Percentiles rank a stretch among this genome's conserved stretches.
Evolutionary conservation across 2,329 filamentous ascomycete genomes (phyloP).

Genomic region (Venturia pyrina): DNA sequence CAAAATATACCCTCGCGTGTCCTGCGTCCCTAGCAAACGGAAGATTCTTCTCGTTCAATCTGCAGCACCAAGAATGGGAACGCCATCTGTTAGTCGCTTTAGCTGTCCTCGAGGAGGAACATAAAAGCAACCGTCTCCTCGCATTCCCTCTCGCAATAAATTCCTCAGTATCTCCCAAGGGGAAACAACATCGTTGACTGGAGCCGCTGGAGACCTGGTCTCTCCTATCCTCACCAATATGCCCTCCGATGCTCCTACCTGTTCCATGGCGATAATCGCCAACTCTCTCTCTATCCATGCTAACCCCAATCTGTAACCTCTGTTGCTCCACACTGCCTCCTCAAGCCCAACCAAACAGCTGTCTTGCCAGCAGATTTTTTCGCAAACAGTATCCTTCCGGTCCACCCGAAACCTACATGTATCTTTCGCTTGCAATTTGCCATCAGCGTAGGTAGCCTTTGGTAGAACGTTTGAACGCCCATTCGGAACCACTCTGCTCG

Average conservation of each 20-base stretch:
- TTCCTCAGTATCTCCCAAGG: background rate
- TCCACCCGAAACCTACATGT: too few species aligned
- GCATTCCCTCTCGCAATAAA: background rate
- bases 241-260: background rate
- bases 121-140: background rate
- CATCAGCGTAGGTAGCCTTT: too few species aligned
- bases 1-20: background rate
- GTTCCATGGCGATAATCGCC: background rate
- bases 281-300: background rate
- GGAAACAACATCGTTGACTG: background rate
- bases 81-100: background rate
- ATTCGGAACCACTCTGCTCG: too few species aligned
- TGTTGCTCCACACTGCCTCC: background rate
- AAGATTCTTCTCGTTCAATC: background rate
- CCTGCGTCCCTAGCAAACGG: background rate
- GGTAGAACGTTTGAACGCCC: too few species aligned
- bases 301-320: background rate
- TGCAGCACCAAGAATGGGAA: background rate
- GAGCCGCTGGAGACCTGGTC: background rate
- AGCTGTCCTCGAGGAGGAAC: background rate
- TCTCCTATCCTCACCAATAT: background rate
- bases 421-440: too few species aligned
- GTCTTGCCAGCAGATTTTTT: background rate
- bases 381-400: too few species aligned
- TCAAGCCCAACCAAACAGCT: background rate